Percentiles rank a stretch among this genome's conserved stretches.
phyloP scores from a whole-genome alignment of 345 rosid species.

The Capsella bursapastoris region DNA sequence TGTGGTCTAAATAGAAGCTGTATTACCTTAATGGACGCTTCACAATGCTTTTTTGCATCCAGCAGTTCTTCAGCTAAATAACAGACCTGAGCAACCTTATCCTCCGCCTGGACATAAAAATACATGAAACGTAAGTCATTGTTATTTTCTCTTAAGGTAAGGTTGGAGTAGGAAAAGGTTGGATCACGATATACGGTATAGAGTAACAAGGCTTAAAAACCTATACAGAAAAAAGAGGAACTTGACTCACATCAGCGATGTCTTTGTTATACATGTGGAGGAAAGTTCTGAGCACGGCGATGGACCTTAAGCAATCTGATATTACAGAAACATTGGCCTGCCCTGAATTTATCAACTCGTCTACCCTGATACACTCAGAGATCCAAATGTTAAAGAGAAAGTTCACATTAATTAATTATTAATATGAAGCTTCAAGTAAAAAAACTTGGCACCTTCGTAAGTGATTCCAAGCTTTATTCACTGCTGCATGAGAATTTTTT shows the following conservation, averaged over 20 bases:
- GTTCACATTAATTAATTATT: slow-evolving; percentile 3
- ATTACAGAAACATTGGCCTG: slow-evolving; percentile 45
- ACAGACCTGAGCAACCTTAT: slow-evolving; percentile 69
- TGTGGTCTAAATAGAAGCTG: slow-evolving; percentile 20
- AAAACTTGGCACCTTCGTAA: slow-evolving; percentile 51
- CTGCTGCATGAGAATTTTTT: slow-evolving; percentile 49
- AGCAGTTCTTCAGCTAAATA: slow-evolving; percentile 63
- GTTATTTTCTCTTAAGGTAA: not conserved
- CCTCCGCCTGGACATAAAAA: slow-evolving; percentile 62
- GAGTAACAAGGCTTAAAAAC: slow-evolving; percentile 15
- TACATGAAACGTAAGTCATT: not conserved
- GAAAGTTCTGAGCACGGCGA: slow-evolving; percentile 54
- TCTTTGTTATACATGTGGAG: slow-evolving; percentile 71
- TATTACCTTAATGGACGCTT: slow-evolving; percentile 65
- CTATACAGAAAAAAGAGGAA: not conserved
- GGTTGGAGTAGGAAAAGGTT: not conserved
- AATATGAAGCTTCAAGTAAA: slow-evolving; percentile 16
- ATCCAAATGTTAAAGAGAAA: slow-evolving; percentile 18
- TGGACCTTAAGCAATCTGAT: slow-evolving; percentile 60
- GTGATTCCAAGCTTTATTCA: slow-evolving; percentile 57
- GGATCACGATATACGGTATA: not conserved
- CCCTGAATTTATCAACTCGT: slow-evolving; percentile 49
- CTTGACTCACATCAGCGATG: slow-evolving; percentile 72
- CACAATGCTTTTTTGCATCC: slow-evolving; percentile 64
- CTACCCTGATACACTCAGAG: slow-evolving; percentile 52